A percentile compares a stretch with the other conserved stretches of the same genome.
phyloP scores from a whole-genome alignment of 2,329 filamentous ascomycete species.

The Stagonosporopsis cucurbitacearum region DNA sequence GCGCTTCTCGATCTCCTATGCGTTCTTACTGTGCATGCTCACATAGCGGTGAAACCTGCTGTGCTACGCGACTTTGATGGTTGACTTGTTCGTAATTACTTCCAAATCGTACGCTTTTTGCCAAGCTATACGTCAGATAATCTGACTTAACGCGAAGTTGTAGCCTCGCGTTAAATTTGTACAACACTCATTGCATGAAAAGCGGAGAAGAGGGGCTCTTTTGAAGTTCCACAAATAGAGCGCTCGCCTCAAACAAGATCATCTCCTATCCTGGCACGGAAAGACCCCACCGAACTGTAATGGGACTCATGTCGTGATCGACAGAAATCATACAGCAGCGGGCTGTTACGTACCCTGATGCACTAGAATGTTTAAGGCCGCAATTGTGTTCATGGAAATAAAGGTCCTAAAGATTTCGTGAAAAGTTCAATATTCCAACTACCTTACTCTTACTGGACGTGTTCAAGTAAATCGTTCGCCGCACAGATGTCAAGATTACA shows the following conservation, averaged over 20 bases:
- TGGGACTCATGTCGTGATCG: background rate
- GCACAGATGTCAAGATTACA: background rate
- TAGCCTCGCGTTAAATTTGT: background rate
- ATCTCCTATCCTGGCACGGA: background rate
- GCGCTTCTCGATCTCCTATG: no score
- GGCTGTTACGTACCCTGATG: no score
- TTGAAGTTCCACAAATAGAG: slow-evolving; percentile 4
- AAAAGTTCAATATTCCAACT: no score
- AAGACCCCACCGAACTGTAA: background rate
- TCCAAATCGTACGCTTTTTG: background rate
- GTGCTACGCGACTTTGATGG: no score
- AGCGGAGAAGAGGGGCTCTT: background rate
- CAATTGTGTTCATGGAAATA: no score
- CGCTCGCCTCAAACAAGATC: background rate
- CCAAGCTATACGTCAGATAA: background rate
- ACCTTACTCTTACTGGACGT: background rate
- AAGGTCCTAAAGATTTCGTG: no score
- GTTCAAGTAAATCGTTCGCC: background rate
- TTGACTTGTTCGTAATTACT: background rate
- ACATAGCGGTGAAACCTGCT: no score
- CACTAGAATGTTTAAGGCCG: background rate
- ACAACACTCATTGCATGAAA: background rate
- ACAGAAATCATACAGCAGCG: background rate
- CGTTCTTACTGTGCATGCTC: no score
- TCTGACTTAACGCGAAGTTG: background rate